phyloP scores from a whole-genome alignment of 2,329 filamentous ascomycete genomes.

The Blumeriella jaapii region DNA sequence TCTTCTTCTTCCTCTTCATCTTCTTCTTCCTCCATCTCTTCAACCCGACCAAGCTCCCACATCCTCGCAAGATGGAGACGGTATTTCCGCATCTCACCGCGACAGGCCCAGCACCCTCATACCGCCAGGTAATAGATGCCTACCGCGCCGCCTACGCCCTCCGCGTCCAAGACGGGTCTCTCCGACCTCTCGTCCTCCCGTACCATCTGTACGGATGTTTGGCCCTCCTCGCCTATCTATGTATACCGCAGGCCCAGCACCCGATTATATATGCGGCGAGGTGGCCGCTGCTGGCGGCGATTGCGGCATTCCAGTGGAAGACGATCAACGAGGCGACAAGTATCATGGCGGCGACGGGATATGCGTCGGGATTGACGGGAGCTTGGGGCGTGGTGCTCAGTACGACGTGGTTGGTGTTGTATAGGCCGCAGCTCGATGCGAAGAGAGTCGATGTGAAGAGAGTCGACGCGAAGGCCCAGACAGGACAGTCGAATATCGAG shows the following conservation, averaged over 20 bases:
- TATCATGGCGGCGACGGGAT: conserved; percentile 39
- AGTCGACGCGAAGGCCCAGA: conserved; percentile 8
- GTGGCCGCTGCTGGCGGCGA: conserved; percentile 37
- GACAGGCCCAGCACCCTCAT: conserved; percentile 13
- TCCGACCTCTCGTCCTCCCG: conserved; percentile 40
- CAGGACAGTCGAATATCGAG: conserved; percentile 1
- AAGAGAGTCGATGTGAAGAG: conserved; percentile 33
- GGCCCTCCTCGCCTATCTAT: conserved; percentile 41
- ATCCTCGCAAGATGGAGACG: conserved; percentile 11
- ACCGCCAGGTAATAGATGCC: conserved; percentile 18
- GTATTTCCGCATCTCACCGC: conserved; percentile 17
- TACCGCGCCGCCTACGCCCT: conserved; percentile 31
- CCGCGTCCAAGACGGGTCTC: conserved; percentile 30
- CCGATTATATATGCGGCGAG: conserved; percentile 39
- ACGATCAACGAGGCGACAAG: conserved; percentile 36
- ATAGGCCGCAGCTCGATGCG: conserved; percentile 43
- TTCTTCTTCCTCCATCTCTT: too few species aligned
- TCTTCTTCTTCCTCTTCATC: too few species aligned
- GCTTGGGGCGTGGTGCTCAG: conserved; percentile 40
- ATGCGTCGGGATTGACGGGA: conserved; percentile 38
- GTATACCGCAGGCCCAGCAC: conserved; percentile 40
- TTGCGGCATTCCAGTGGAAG: conserved; percentile 34
- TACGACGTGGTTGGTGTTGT: conserved; percentile 40
- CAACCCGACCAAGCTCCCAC: too few species aligned
- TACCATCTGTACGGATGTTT: conserved; percentile 37